Evolutionary conservation across 1,139 yeast species (phyloP), one percentile per base, ranked within the genome.

Genomic region (Nakaseomyces glabratus): DNA sequence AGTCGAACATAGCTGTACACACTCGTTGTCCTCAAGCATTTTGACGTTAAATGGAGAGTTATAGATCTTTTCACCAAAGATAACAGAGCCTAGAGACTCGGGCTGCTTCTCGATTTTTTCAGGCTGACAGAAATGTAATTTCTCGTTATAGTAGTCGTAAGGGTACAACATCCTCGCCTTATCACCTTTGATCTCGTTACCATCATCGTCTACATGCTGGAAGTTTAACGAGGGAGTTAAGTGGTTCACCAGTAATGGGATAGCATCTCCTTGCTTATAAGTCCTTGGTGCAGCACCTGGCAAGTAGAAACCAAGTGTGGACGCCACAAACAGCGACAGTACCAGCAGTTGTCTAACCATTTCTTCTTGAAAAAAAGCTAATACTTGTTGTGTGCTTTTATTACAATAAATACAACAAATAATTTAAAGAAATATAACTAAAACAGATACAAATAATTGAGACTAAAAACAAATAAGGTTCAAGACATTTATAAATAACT

Each of bases 211-310:
- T 25, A 42, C 42, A 38, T 50, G 57, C 37, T 55, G 52, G 33
- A 51, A 75, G 48, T 67, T 73, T 55, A 73, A 66, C 1, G 85
- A 72, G 3, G 96, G 95, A 0, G 96, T 84, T 49, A 90, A 71
- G 51, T 86, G 93, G 57, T 90, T 90, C 28, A 90, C 98, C 38
- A 79, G 63, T 38, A 90, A 63, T 4, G 93, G 88, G 34, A 90
- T 77, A 2, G 51, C 48, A 36, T 86, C 93, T 35, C 79, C 86
- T 42, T 71, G 65, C 34, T 71, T 67, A 55, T 88, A 90, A 39
- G 88, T 80, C 1, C 93, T 82, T 13, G 98, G 97, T 0, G 96
- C 93, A 20, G 86, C 93, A 9, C 97, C 97, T 0, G 97, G 97
- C 42, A 90, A 66, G 56, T 88, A 88, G 61, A 88, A 88, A 2